These are phyloP conservation scores for Salvia miltiorrhiza DNA, from an alignment of 257 asterid genomes.

Conservation along the genomic window DNA sequence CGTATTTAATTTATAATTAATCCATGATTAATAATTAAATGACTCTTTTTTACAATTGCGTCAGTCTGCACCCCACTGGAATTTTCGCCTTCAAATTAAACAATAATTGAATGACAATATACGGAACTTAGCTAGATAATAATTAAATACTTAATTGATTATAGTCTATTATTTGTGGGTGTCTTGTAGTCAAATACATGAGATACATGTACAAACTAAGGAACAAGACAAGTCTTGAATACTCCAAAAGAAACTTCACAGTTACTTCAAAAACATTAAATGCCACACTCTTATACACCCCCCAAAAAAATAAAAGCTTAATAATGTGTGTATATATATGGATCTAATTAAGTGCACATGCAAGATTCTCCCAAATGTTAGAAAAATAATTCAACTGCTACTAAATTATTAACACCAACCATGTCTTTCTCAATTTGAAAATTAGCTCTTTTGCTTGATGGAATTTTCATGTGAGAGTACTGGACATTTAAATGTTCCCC, in stretches of 20 bases:
- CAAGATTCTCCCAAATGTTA: slow-evolving; percentile 26
- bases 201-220: slow-evolving; percentile 17
- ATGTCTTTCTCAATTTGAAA: too few relatives aligned
- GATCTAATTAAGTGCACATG: slow-evolving; percentile 47
- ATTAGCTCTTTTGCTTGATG: not conserved
- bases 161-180: not conserved
- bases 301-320: slow-evolving; percentile 19
- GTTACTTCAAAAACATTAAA: slow-evolving; percentile 36
- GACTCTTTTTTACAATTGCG: too few relatives aligned
- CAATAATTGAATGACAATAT: not conserved
- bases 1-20: too few relatives aligned
- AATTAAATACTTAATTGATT: too few relatives aligned
- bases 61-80: too few relatives aligned
- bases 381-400: slow-evolving; percentile 13
- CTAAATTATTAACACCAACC: not conserved
- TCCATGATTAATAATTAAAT: too few relatives aligned
- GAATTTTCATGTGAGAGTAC: not conserved
- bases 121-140: not conserved
- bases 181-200: slow-evolving; percentile 13
- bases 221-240: slow-evolving; percentile 2
- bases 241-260: slow-evolving; percentile 24
- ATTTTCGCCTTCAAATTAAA: not conserved
- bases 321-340: slow-evolving; percentile 27
- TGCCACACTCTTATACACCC: slow-evolving; percentile 29
- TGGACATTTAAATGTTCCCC: not conserved